Evolutionary conservation across 1,284 basidiomycete species (phyloP), one percentile per base, ranked within the genome.

Genomic region (Naganishia sp.): DNA sequence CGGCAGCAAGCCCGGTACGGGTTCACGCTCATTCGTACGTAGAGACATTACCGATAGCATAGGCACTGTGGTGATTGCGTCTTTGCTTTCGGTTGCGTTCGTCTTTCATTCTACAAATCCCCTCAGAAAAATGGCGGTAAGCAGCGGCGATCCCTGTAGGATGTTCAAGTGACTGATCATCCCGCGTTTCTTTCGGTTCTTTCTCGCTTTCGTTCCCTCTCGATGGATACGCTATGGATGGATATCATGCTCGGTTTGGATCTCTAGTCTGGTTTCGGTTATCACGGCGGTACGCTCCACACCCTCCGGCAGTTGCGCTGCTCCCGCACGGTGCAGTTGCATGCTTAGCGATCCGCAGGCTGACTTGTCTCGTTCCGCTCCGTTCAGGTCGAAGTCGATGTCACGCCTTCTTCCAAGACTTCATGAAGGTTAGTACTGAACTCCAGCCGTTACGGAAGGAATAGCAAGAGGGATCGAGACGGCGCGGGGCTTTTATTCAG

Each of bases 331-430:
- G 15, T 9, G 25, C n/a, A n/a, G 7, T 13, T 39, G 2, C 36
- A 39, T 39, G 13, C 36, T 39, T 39, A 6, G 36, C 36, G 36
- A 39, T 39, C 36, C 13, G 36, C 18, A 44, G 43, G 33, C 56
- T 46, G 36, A 31, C 28, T 7, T 33, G 10, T 42, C 21, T 48
- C 36, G 45, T 46, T 56, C 28, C 36, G 55, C 33, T 60, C 28
- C 28, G 28, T 3, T 60, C 74, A 93, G 91, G 91, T 74, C 87
- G 88, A 74, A 88, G 91, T 72, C 86, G 92, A 74, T 97, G 94
- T 82, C 94, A 94, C 80, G 84, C 86, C 6, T 92, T 90, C 81
- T 97, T 94, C 93, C 92, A 94, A 75, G 90, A 91, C 76, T 91
- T 92, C 81, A 85, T 87, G 70, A 91, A 90, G 78, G 90, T 89